A percentile compares a stretch with the other conserved stretches of the same genome.
Conservation (phyloP, 257 asterid genomes). For the Salvia rosmarinus region DNA sequence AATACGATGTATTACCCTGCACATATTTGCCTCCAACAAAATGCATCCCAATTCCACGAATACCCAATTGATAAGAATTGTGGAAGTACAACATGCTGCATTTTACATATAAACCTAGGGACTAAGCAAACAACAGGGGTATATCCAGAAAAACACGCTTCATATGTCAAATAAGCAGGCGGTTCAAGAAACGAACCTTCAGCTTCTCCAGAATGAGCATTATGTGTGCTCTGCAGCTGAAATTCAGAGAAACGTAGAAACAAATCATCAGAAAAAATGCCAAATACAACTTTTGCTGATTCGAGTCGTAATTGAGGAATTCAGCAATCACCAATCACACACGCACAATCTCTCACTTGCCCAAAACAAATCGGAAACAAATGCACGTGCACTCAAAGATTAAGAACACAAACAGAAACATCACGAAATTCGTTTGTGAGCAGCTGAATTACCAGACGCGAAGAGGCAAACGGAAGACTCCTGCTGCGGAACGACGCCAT, state of each 20-base stretch:
- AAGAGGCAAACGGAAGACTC: conserved; percentile 46
- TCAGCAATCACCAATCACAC: background rate
- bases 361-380: background rate
- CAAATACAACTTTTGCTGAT: background rate
- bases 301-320: background rate
- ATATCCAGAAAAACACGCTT: background rate
- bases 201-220: conserved; percentile 41
- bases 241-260: conserved; percentile 27
- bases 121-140: background rate
- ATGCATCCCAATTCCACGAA: conserved; percentile 2
- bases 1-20: background rate
- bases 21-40: background rate
- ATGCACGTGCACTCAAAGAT: background rate
- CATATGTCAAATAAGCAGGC: conserved; percentile 12
- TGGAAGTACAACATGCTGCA: conserved; percentile 22
- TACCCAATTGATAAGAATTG: background rate
- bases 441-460: conserved; percentile 43
- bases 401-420: background rate
- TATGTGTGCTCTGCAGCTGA: conserved; percentile 48
- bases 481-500: conserved; percentile 56
- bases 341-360: conserved; percentile 14
- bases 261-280: conserved; percentile 17
- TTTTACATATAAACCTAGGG: background rate
- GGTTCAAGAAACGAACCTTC: conserved; percentile 46
- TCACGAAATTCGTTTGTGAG: too few relatives aligned